These are phyloP conservation scores for Aureobasidium melanogenum DNA, from an alignment of 2,329 filamentous ascomycete species.

Conservation along the genomic window DNA sequence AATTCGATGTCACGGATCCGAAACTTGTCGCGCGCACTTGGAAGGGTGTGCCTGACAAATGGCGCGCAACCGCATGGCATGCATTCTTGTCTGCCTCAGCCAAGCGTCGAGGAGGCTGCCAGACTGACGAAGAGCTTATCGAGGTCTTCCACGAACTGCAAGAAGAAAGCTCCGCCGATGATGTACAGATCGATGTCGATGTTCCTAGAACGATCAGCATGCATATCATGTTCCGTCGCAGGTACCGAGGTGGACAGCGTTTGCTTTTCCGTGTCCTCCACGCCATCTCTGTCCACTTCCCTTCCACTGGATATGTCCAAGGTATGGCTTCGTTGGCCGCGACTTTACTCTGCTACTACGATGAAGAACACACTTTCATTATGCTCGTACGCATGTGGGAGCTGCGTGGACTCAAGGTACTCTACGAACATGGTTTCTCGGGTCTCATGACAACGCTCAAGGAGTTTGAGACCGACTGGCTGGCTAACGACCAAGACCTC, in stretches of 20 bases:
- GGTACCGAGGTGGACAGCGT: conserved; percentile 87
- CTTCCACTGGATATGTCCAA: conserved; percentile 89
- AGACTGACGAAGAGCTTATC: conserved; percentile 63
- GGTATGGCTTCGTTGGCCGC: conserved; percentile 93
- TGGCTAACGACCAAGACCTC: conserved; percentile 47
- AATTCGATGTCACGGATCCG: conserved; percentile 72
- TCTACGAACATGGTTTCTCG: conserved; percentile 77
- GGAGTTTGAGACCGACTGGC: conserved; percentile 80
- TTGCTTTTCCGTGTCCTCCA: conserved; percentile 89
- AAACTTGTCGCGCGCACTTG: conserved; percentile 83
- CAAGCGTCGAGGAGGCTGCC: conserved; percentile 49
- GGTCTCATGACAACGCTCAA: conserved; percentile 78
- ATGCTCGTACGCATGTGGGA: conserved; percentile 97
- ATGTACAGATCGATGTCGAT: conserved; percentile 94
- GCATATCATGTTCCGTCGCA: conserved; percentile 92
- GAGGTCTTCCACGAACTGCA: conserved; percentile 64
- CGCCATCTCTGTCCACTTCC: conserved; percentile 82
- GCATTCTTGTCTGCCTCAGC: conserved; percentile 79
- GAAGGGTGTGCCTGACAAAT: conserved; percentile 96
- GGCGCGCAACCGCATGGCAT: conserved; percentile 90
- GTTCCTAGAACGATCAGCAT: conserved; percentile 89
- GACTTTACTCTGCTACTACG: conserved; percentile 90
- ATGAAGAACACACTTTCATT: conserved; percentile 87
- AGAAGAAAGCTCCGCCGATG: conserved; percentile 68
- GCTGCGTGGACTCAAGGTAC: conserved; percentile 70